Conservation (phyloP, 2,329 filamentous ascomycete genomes). For the Nemania serpens region DNA sequence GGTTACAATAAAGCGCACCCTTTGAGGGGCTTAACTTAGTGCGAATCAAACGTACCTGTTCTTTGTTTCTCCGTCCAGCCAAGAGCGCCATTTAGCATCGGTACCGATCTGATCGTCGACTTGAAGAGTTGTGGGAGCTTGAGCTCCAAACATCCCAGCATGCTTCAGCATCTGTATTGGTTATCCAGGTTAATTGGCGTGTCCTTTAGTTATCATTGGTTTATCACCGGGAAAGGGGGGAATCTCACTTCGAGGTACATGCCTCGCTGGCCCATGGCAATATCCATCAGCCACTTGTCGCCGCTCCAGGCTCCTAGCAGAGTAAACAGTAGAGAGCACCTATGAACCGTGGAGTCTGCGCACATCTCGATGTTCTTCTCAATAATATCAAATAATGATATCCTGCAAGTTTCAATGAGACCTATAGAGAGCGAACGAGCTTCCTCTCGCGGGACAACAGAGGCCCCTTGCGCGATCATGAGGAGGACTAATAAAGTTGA, state of each 20-base stretch:
- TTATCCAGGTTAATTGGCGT: conserved; percentile 12
- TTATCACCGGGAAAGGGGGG: background rate
- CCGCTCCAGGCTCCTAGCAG: conserved; percentile 73
- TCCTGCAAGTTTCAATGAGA: conserved; percentile 71
- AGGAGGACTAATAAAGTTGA: conserved; percentile 69
- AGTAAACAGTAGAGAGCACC: conserved; percentile 70
- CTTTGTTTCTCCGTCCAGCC: conserved; percentile 67
- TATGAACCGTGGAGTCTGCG: conserved; percentile 66
- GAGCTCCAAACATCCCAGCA: conserved; percentile 66
- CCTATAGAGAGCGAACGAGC: conserved; percentile 69
- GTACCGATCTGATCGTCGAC: conserved; percentile 49
- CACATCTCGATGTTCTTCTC: conserved; percentile 73
- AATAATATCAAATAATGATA: conserved; percentile 72
- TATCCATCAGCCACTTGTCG: conserved; percentile 79
- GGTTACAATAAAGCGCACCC: background rate
- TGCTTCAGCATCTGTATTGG: conserved; percentile 66
- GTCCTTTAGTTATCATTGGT: background rate
- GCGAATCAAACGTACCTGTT: conserved; percentile 56
- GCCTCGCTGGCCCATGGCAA: conserved; percentile 72
- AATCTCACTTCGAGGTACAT: conserved; percentile 69
- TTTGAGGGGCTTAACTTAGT: conserved; percentile 20
- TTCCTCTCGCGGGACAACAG: conserved; percentile 67
- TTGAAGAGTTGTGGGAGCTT: conserved; percentile 50
- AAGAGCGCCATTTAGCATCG: conserved; percentile 64
- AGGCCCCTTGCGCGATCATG: conserved; percentile 74